Conservation (phyloP, 768 basidiomycete species). For the Exsudoporus frostii region DNA sequence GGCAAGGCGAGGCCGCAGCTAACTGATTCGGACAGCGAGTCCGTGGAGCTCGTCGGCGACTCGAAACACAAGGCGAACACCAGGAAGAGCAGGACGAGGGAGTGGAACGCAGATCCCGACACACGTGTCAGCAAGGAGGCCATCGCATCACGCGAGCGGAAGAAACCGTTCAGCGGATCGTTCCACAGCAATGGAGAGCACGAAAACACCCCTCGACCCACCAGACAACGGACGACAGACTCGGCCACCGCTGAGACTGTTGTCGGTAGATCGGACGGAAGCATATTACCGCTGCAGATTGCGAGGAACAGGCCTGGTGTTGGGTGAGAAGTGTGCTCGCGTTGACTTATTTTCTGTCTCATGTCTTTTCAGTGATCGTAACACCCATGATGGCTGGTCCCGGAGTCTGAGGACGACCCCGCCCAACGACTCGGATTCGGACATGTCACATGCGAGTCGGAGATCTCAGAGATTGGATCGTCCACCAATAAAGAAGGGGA, state of each 20-base stretch:
- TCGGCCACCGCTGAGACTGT: neutral
- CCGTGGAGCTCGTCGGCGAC: neutral
- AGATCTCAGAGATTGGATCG: slow-evolving; percentile 12
- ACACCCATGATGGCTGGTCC: slow-evolving; percentile 6
- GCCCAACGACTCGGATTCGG: slow-evolving; percentile 19
- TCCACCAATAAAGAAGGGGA: neutral
- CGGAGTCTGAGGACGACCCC: slow-evolving; percentile 2
- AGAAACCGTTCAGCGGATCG: neutral
- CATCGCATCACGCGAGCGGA: neutral
- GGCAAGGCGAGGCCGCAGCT: neutral
- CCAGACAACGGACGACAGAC: neutral
- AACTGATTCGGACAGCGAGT: slow-evolving; percentile 4
- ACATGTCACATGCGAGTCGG: slow-evolving; percentile 11
- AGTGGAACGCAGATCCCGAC: neutral
- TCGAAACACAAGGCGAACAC: neutral
- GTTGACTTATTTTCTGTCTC: neutral
- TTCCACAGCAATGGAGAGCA: slow-evolving; percentile 8
- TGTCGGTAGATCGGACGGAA: neutral
- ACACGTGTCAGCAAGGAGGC: neutral
- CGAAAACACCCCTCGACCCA: slow-evolving; percentile 27
- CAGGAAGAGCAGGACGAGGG: neutral
- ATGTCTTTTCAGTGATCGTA: neutral
- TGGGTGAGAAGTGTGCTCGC: slow-evolving; percentile 11
- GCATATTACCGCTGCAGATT: slow-evolving; percentile 15
- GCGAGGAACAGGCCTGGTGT: slow-evolving; percentile 13